These are phyloP conservation scores for Cydonia oblonga DNA, from an alignment of 331 rosid genomes.

Conservation along the genomic window DNA sequence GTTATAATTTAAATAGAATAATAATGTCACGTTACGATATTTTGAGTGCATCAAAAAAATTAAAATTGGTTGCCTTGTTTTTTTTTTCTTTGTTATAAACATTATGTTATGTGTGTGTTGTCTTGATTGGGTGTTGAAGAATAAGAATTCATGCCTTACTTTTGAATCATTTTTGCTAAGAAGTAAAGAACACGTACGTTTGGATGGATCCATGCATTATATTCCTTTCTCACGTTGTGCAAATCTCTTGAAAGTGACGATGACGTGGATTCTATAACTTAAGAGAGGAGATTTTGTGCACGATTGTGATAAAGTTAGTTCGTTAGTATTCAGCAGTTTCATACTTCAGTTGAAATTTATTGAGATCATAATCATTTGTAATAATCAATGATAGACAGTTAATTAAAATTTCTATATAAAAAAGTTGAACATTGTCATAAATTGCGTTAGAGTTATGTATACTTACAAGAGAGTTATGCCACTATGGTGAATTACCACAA, in stretches of 20 bases:
- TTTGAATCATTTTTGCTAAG: no score
- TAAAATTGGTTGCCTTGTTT: no score
- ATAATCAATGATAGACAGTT: no score
- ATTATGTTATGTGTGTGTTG: neutral
- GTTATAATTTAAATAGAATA: no score
- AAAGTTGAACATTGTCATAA: neutral
- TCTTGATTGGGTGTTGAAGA: neutral
- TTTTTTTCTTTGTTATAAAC: no score
- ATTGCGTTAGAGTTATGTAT: neutral
- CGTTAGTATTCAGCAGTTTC: fast-evolving
- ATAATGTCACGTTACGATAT: no score
- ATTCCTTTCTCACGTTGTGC: neutral
- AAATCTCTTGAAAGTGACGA: neutral
- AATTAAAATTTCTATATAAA: no score
- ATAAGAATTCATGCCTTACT: neutral
- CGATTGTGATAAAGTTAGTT: no score
- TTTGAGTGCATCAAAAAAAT: no score
- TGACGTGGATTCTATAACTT: neutral
- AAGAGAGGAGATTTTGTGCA: neutral
- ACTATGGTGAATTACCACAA: neutral
- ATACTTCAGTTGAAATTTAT: no score
- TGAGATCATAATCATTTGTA: no score
- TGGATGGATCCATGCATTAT: no score
- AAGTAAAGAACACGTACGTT: neutral
- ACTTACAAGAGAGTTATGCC: neutral